Percentiles rank a stretch among this genome's conserved stretches.
phyloP scores from a whole-genome alignment of 2,329 filamentous ascomycete species.

The Fusarium sp. region DNA sequence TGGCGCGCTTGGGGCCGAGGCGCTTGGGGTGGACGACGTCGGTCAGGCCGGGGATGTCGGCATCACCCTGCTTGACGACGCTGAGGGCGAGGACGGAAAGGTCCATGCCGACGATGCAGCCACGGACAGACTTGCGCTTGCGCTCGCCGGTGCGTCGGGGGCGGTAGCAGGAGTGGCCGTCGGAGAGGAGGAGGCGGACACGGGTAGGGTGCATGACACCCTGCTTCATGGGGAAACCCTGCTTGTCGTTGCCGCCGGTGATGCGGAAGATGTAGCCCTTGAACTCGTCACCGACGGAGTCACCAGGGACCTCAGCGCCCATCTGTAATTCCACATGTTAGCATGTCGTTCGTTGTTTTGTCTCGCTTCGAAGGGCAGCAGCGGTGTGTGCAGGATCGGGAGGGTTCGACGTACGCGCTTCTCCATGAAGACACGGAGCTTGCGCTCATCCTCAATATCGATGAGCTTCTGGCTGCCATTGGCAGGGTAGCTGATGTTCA shows the following conservation, averaged over 20 bases:
- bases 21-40: slow-evolving; percentile 99
- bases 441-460: slow-evolving; percentile 99
- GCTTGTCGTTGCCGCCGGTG: slow-evolving; percentile 99
- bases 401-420: slow-evolving; percentile 76
- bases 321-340: slow-evolving; percentile 65
- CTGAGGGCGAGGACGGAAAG: slow-evolving; percentile 92
- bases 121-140: slow-evolving; percentile 99
- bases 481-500: slow-evolving; percentile 88
- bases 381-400: slow-evolving; percentile 12
- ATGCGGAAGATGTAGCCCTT: slow-evolving; percentile 99
- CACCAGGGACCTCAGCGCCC: slow-evolving; percentile 91
- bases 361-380: slow-evolving; percentile 16
- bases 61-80: slow-evolving; percentile 98
- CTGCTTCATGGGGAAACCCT: slow-evolving; percentile 99
- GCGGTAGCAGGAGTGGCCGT: slow-evolving; percentile 99
- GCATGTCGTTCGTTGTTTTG: slow-evolving; percentile 32
- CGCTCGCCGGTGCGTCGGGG: slow-evolving; percentile 97
- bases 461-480: slow-evolving; percentile 99
- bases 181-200: slow-evolving; percentile 95
- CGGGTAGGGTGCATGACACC: slow-evolving; percentile 98
- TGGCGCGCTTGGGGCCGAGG: slow-evolving; percentile 98
- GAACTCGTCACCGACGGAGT: slow-evolving; percentile 98
- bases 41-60: slow-evolving; percentile 94
- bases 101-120: slow-evolving; percentile 98
- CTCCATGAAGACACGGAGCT: slow-evolving; percentile 99